Evolutionary conservation across 768 basidiomycete species (phyloP), one percentile per base, ranked within the genome.

Genomic region (Vararia minispora): DNA sequence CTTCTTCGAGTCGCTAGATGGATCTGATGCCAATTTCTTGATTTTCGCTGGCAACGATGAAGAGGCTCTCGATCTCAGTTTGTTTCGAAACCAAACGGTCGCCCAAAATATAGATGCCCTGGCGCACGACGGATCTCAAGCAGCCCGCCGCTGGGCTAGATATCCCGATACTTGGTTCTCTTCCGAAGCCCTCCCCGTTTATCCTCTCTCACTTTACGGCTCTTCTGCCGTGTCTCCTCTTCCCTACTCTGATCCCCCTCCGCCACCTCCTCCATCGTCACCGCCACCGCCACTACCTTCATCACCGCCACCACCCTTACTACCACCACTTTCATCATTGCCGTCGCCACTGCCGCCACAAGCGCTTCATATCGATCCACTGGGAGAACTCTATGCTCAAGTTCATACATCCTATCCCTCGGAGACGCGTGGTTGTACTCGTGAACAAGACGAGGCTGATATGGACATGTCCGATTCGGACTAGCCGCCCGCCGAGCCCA

Each of bases 151-250:
- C 37, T 84, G 83, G 82, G 82, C 77, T 9, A 52, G 43, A 25
- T 85, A 79, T 48, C 76, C 79, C 3, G 53, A 62, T 26, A 66
- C 66, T 8, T 66, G 74, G 42, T 85, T 85, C 49, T 69, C 71
- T 4, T 76, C 65, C 25, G 57, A 63, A 28, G 62, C 64, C 21
- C 70, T 85, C 12, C 71, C 72, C 4, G 37, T 71, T 1, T 80
- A 75, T 50, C 62, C 53, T 8, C 67, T 69, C 26, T 40, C 37
- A 20, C 52, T 31, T 25, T 39, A 23, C 35, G 28, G 16, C 34
- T 31, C 24, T 11, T 36, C 30, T 33, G 26, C 10, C 20, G 24
- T n/a, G 10, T 20, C 5, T 36, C 32, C 13, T 31, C 24, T 24
- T 33, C 37, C 28, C 10, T 12, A 17, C 14, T 24, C 31, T 12